A percentile compares a stretch with the other conserved stretches of the same genome.
phyloP scores from a whole-genome alignment of 306 rosid species.

The Fragaria ananassa region DNA sequence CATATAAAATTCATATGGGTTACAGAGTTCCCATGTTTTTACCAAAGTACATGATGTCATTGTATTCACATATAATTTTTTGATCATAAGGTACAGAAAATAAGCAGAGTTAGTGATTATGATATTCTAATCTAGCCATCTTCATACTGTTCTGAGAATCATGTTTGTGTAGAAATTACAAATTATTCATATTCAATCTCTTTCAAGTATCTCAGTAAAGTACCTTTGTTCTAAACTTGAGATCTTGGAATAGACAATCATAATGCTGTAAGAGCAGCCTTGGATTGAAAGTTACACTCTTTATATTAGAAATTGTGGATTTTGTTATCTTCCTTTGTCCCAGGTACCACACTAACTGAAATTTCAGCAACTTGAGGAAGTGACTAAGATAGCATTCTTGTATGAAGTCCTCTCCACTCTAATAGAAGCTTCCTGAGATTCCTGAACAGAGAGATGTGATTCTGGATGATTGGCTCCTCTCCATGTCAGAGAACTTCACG shows the following conservation, averaged over 20 bases:
- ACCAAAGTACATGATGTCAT: conserved; percentile 23
- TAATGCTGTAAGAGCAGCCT: background rate
- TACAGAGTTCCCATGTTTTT: conserved; percentile 31
- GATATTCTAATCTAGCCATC: background rate
- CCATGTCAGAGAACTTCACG: conserved; percentile 50
- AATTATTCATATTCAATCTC: background rate
- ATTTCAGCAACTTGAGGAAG: conserved; percentile 52
- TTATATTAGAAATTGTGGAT: conserved; percentile 47
- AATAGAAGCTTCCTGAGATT: conserved; percentile 30
- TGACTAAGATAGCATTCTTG: conserved; percentile 48
- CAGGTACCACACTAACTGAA: conserved; percentile 66
- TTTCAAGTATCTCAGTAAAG: background rate
- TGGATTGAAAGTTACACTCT: background rate
- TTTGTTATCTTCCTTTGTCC: conserved; percentile 67
- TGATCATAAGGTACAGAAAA: conserved; percentile 26
- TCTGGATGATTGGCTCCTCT: conserved; percentile 41
- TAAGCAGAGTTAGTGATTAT: conserved; percentile 3
- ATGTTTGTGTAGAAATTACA: background rate
- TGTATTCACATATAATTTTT: conserved; percentile 26
- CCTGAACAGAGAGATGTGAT: conserved; percentile 50
- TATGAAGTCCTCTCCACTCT: conserved; percentile 60
- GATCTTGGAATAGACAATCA: background rate
- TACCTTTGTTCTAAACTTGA: background rate
- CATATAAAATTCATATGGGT: conserved; percentile 22
- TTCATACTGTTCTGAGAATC: background rate